phyloP scores from a whole-genome alignment of 331 rosid genomes.

The Arachis monticola region DNA sequence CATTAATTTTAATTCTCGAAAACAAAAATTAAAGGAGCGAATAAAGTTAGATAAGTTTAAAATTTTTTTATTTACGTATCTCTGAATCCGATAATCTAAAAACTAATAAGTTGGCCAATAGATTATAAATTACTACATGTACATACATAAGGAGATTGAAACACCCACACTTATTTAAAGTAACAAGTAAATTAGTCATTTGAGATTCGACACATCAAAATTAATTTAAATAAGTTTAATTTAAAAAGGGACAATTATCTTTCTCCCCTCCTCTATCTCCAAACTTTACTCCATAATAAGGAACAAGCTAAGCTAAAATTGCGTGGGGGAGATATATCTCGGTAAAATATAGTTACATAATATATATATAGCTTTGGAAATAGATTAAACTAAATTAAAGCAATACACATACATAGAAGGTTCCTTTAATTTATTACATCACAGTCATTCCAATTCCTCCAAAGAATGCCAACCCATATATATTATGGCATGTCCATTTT shows the following conservation, averaged over 20 bases:
- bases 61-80: too few species aligned
- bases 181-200: too few species aligned
- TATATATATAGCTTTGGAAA: conserved; percentile 40
- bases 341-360: conserved; percentile 37
- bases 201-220: too few species aligned
- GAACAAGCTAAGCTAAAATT: conserved; percentile 35
- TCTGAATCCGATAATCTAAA: too few species aligned
- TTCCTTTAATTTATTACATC: conserved; percentile 31
- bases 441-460: too few species aligned
- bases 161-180: too few species aligned
- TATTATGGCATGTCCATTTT: conserved; percentile 34
- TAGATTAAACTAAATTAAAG: conserved; percentile 27
- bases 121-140: too few species aligned
- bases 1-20: background rate
- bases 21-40: background rate
- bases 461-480: conserved; percentile 33
- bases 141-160: too few species aligned
- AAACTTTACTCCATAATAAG: conserved; percentile 2
- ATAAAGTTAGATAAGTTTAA: background rate
- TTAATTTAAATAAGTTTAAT: background rate
- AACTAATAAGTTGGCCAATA: too few species aligned
- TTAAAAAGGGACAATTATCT: conserved; percentile 45
- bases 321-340: conserved; percentile 26
- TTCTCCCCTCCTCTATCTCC: background rate
- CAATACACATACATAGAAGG: conserved; percentile 42